A percentile compares a stretch with the other conserved stretches of the same genome.
Evolutionary conservation across 129 eudicot genomes (phyloP).

Genomic region (Lactuca saligna): DNA sequence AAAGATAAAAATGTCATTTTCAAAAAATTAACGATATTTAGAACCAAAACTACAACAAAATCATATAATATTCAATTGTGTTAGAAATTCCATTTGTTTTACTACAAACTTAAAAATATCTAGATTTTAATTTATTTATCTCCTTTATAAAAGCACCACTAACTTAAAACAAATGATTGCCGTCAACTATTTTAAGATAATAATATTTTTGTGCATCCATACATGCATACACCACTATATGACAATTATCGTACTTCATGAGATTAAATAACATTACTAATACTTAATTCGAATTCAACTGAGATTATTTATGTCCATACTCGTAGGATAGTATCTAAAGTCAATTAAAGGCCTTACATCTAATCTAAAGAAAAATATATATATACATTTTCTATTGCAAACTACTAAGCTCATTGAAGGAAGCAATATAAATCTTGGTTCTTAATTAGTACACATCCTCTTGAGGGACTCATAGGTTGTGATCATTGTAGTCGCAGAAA

Average conservation of each 20-base stretch:
- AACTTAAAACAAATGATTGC: not conserved
- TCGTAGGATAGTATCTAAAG: too few species aligned
- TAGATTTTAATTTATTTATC: too few species aligned
- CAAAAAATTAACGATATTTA: too few species aligned
- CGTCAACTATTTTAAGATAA: not conserved
- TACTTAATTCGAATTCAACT: not conserved
- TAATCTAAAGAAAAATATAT: too few species aligned
- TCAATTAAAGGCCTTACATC: not conserved
- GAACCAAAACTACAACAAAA: too few species aligned
- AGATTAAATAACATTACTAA: not conserved
- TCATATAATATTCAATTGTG: too few species aligned
- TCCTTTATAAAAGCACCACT: not conserved
- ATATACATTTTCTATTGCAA: not conserved
- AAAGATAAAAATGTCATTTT: too few species aligned
- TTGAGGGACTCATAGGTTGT: constrained; percentile 90
- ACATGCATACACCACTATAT: not conserved
- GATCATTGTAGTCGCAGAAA: constrained; percentile 81
- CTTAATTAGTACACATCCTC: constrained; percentile 57
- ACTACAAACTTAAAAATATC: not conserved
- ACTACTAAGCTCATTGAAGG: constrained; percentile 1
- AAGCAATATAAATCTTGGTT: constrained; percentile 35
- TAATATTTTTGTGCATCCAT: not conserved
- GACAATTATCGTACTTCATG: not conserved
- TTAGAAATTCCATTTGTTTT: not conserved
- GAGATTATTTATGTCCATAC: too few species aligned